Evolutionary conservation across 768 basidiomycete species (phyloP), one percentile per base, ranked within the genome.

Genomic region (Coprinopsis strossmayeri): DNA sequence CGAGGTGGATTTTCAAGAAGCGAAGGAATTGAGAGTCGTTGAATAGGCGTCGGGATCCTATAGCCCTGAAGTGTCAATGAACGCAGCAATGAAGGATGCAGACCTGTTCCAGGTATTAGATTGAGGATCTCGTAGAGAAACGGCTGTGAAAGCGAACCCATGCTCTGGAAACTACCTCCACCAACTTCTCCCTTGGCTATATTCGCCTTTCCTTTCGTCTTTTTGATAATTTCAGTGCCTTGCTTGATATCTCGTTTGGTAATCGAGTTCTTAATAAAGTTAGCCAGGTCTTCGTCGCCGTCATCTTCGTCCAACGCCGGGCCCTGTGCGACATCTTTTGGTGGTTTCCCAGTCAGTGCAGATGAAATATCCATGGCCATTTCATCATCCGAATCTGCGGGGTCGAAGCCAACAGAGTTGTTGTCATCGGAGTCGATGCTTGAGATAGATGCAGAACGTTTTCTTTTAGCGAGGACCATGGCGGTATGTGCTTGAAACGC

Each of bases 31-130:
- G 92, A 72, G 20, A 87, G 76, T 4, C 95, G 82, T 64, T 99
- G 96, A 43, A 99, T 98, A 0, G 96, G 96, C 0, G 96, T 99
- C 12, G 96, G 96, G 37, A 84, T 87, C 28, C 90, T 85, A 66
- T 91, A 97, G 15, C 95, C 95, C 59, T 95, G 86, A n/a, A 94
- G 73, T 1, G 87, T 85, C 32, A 98, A 69, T 1, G 91, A 85
- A 44, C 91, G 82, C 18, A 97, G 75, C 1, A 97, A 70, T 23
- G 81, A 80, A 0, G 92, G 91, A 54, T 87, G 80, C 7, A 97
- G 78, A 49, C 90, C 91, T 94, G 18, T 12, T 41, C n/a, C 10
- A 20, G 25, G 34, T 20, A 15, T 26, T 21, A 48, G 48, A 27
- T n/a, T 13, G 28, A 32, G 39, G 23, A 13, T 20, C 42, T 18